phyloP scores from a whole-genome alignment of 2,329 filamentous ascomycete genomes.

The Xylaria sp. region DNA sequence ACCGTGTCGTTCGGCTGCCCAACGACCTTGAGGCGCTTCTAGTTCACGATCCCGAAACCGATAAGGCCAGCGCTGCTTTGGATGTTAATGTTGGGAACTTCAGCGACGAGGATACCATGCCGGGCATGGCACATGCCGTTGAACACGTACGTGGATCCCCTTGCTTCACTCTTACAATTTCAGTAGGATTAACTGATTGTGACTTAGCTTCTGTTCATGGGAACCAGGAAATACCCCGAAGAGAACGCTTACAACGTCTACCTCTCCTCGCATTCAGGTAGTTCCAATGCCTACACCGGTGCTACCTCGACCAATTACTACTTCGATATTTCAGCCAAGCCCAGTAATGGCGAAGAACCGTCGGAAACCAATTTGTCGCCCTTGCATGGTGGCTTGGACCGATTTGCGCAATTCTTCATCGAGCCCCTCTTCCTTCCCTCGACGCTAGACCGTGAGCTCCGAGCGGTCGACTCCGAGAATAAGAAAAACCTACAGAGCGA shows the following conservation, averaged over 20 bases:
- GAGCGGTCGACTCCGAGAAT: slow-evolving; percentile 92
- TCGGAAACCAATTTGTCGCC: slow-evolving; percentile 63
- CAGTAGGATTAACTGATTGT: slow-evolving; percentile 18
- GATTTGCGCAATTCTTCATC: slow-evolving; percentile 94
- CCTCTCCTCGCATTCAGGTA: slow-evolving; percentile 85
- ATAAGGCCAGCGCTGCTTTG: slow-evolving; percentile 94
- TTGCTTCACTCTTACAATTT: background rate
- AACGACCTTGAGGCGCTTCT: slow-evolving; percentile 91
- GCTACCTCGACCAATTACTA: slow-evolving; percentile 96
- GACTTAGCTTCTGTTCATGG: slow-evolving; percentile 85
- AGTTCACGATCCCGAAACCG: slow-evolving; percentile 91
- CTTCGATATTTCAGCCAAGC: slow-evolving; percentile 89
- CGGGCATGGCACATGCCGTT: slow-evolving; percentile 93
- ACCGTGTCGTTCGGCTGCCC: slow-evolving; percentile 81
- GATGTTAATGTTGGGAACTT: slow-evolving; percentile 97
- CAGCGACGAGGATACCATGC: slow-evolving; percentile 88
- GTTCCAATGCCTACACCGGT: slow-evolving; percentile 94
- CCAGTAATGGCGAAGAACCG: slow-evolving; percentile 63
- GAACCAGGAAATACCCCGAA: slow-evolving; percentile 94
- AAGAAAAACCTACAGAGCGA: slow-evolving; percentile 97
- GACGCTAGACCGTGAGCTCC: slow-evolving; percentile 84
- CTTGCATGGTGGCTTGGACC: slow-evolving; percentile 81
- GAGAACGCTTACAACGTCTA: slow-evolving; percentile 98
- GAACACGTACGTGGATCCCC: slow-evolving; percentile 68
- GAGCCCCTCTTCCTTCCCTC: slow-evolving; percentile 83